These are phyloP conservation scores for Exophiala alcalophila DNA, from an alignment of 2,329 filamentous ascomycete species.

Conservation along the genomic window DNA sequence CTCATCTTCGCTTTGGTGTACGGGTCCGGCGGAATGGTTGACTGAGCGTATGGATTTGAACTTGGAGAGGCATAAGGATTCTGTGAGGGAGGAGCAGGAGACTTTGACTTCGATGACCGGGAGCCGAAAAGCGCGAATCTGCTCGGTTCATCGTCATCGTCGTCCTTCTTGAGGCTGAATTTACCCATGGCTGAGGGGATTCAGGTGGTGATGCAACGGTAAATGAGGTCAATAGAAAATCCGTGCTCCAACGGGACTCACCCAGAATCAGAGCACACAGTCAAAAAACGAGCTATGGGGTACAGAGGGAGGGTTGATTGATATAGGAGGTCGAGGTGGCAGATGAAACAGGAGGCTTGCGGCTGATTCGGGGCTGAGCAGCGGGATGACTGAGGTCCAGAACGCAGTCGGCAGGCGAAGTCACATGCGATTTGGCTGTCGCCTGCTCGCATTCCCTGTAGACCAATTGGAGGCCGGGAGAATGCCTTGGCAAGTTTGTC, in stretches of 20 bases:
- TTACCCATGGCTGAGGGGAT: slow-evolving; percentile 36
- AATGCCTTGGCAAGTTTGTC: slow-evolving; percentile 19
- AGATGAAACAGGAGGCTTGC: slow-evolving; percentile 25
- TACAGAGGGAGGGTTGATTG: slow-evolving; percentile 2
- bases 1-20: slow-evolving; percentile 52
- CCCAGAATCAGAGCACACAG: not conserved
- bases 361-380: slow-evolving; percentile 11
- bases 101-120: slow-evolving; percentile 55
- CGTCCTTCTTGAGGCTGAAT: slow-evolving; percentile 53
- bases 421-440: too few relatives aligned
- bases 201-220: not conserved
- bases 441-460: too few relatives aligned
- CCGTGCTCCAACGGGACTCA: not conserved
- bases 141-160: slow-evolving; percentile 50
- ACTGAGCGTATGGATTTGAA: slow-evolving; percentile 59
- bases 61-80: slow-evolving; percentile 47
- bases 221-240: not conserved
- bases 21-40: slow-evolving; percentile 50
- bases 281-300: not conserved
- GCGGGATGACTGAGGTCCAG: slow-evolving; percentile 10
- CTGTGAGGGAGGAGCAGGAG: slow-evolving; percentile 45
- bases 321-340: slow-evolving; percentile 18
- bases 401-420: too few relatives aligned
- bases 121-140: slow-evolving; percentile 59
- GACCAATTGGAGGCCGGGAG: too few relatives aligned